Base-by-base conservation (phyloP, 257 asterid species). In the Agastache rugosa region DNA sequence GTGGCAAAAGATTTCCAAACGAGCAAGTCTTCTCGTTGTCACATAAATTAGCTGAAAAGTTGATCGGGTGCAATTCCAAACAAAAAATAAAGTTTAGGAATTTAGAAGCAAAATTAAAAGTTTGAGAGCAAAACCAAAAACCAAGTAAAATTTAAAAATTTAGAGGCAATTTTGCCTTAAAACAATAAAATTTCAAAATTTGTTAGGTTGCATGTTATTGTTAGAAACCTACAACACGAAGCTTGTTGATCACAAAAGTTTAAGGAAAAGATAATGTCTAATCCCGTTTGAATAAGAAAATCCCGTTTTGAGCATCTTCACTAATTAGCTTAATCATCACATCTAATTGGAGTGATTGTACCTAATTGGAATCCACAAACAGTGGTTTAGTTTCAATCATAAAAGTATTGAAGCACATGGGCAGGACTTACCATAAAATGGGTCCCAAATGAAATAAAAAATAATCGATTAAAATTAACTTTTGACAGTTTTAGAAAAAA, bases 351-450 rank as follows among this genome's bases (percentile, higher is more conserved):
- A 75, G 64, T 78, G 80, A 78, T 79, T 78, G 68, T 69, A 75
- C 84, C 73, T 70, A 80, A 83, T 78, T 80, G 77, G 87, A 78
- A 76, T 77, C 69, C 85, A 78, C 76, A 77, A 65, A 42, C 31
- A 71, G 37, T 77, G 74, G 70, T 62, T 67, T 69, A 12, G 73
- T 45, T 55, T 81, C 77, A 70, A 78, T 70, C 71, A 69, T 67
- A 61, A 77, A 77, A 72, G 69, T 67, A 34, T 56, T 68, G 23
- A 77, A 69, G 87, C 89, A 88, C 90, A 88, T 87, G 90, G 89
- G 64, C 67, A 35, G 67, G 83, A 71, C 69, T 75, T 29, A 75
- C 72, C 81, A 11, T 58, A 63, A 76, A 11, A 48, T 78, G 71
- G 88, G 88, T 4, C 84, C 85, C 77, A 81, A 69, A 51, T 67